These are phyloP conservation scores for Peronospora farinosa DNA, from an alignment of 352 stramenopile species.

Conservation along the genomic window DNA sequence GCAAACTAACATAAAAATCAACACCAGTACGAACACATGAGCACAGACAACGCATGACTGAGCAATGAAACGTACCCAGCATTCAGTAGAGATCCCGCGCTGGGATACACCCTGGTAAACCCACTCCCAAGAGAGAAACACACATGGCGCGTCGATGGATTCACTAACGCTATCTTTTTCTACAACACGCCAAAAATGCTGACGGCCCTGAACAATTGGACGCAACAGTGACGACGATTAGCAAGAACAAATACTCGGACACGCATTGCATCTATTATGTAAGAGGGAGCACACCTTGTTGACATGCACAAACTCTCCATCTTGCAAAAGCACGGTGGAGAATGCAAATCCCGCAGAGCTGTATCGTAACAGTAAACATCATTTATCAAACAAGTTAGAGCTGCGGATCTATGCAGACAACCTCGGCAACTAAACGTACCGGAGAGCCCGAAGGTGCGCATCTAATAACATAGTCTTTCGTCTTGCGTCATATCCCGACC, in stretches of 20 bases:
- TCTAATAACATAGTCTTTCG: constrained; percentile 74
- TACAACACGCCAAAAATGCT: constrained; percentile 82
- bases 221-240: constrained; percentile 2
- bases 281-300: constrained; percentile 49
- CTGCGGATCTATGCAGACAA: not conserved
- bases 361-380: not conserved
- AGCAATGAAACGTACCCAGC: constrained; percentile 41
- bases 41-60: constrained; percentile 1
- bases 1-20: constrained; percentile 43
- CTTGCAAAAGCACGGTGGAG: constrained; percentile 64
- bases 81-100: constrained; percentile 72
- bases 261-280: not conserved
- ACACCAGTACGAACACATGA: constrained; percentile 1
- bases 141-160: constrained; percentile 46
- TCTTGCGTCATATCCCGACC: constrained; percentile 50
- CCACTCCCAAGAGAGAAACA: constrained; percentile 83
- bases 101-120: constrained; percentile 80
- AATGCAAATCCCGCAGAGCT: constrained; percentile 66
- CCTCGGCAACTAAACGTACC: constrained; percentile 21
- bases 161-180: constrained; percentile 33
- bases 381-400: not conserved
- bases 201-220: constrained; percentile 37
- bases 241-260: not conserved
- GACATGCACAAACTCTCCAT: constrained; percentile 79
- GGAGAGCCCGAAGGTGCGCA: constrained; percentile 56